Evolutionary conservation across 148 eudicot species (phyloP), one percentile per base, ranked within the genome.

Genomic region (Heliosperma pusillum): DNA sequence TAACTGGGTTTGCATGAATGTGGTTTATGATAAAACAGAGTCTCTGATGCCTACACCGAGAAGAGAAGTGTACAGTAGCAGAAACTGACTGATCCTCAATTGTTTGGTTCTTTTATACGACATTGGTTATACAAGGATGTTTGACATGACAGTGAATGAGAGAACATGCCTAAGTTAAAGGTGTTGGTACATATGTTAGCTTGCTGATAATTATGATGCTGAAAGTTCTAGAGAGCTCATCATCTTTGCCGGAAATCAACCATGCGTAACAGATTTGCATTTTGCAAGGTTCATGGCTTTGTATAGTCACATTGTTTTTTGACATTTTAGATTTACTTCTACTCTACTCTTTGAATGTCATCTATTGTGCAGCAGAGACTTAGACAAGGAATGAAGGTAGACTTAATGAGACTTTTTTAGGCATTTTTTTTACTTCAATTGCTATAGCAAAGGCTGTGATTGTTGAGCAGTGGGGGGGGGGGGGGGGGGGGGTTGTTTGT

Each of bases 11-110:
- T 52, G 21, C 59, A 10, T 69, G 27, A 75, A 12, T 79, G 22
- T 69, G 53, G 22, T 62, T 64, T 52, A 60, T 63, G 74, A 36
- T 76, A 44, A 66, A 77, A 60, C 84, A 81, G 84, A 77, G 63
- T 52, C 30, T 69, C 78, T 81, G 75, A 81, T 81, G 74, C 55
- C 72, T 29, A 81, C 80, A 27, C 80, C 84, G 4, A 77, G 80
- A 77, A 81, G 84, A 81, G 84, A 81, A 81, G 75, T 77, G 61
- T 81, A 81, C 75, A 75, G 75, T 36, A 81, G 78, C 64, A 80
- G 74, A 55, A 62, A 44, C 74, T 77, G 74, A 81, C 72, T 30
- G 77, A 76, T 55, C 52, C 10, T 76, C 62, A 50, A 70, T 15
- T 42, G 10, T 16, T 8, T 30, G 30, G n/a, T 59, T 27, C 56